Conservation (phyloP, 2,329 filamentous ascomycete genomes). For the Stagonosporopsis chrysanthemi region DNA sequence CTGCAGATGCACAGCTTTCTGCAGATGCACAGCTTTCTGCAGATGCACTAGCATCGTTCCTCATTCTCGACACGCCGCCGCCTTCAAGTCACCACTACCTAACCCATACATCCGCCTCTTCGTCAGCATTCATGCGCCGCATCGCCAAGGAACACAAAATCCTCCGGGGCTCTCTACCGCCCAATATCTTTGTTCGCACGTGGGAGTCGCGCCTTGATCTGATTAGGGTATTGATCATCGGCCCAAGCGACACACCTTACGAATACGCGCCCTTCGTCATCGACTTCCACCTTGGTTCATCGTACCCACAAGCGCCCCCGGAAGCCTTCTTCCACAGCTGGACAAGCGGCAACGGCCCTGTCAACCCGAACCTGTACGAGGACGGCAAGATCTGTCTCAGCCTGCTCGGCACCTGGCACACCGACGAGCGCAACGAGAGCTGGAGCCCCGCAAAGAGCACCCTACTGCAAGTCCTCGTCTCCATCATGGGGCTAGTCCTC, state of each 20-base stretch:
- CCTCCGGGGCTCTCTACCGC: slow-evolving; percentile 61
- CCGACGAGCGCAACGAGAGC: slow-evolving; percentile 59
- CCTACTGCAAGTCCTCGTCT: slow-evolving; percentile 65
- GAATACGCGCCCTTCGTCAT: slow-evolving; percentile 68
- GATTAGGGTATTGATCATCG: slow-evolving; percentile 65
- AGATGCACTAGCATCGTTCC: slow-evolving; percentile 35
- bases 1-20: too few species aligned
- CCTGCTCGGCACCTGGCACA: slow-evolving; percentile 67
- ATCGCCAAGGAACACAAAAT: slow-evolving; percentile 67
- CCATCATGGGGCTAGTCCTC: slow-evolving; percentile 64
- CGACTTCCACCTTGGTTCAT: slow-evolving; percentile 60
- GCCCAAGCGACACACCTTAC: slow-evolving; percentile 67
- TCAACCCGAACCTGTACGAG: slow-evolving; percentile 70
- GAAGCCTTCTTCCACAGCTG: slow-evolving; percentile 67
- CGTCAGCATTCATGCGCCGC: slow-evolving; percentile 55
- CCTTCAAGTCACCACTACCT: slow-evolving; percentile 51
- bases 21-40: too few species aligned
- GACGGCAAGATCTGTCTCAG: slow-evolving; percentile 68
- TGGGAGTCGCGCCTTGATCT: slow-evolving; percentile 68
- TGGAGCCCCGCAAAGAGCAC: slow-evolving; percentile 64
- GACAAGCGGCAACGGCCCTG: slow-evolving; percentile 59
- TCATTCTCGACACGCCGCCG: slow-evolving; percentile 47
- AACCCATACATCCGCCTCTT: slow-evolving; percentile 52
- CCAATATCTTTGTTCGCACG: slow-evolving; percentile 64
- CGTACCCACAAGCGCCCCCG: slow-evolving; percentile 62